phyloP scores from a whole-genome alignment of 2,329 filamentous ascomycete genomes.

The Phyllosticta capitalensis region DNA sequence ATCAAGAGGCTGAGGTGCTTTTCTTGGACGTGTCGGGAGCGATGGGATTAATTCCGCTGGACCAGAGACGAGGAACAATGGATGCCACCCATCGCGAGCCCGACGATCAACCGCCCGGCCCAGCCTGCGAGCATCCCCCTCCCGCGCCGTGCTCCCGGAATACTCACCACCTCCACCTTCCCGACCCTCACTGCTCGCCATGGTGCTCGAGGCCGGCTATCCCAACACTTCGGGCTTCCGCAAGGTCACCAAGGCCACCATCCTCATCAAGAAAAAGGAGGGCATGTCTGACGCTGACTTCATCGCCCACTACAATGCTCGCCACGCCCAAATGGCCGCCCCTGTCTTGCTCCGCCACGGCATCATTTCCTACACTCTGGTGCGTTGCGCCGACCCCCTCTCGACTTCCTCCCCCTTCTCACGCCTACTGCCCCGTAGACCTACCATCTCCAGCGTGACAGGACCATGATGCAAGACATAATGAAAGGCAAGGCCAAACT shows the following conservation, averaged over 20 bases:
- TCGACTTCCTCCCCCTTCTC: neutral
- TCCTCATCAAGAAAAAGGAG: conserved; percentile 38
- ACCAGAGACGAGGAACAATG: neutral
- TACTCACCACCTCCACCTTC: neutral
- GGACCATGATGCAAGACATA: conserved; percentile 37
- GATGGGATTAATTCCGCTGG: neutral
- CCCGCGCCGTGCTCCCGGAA: neutral
- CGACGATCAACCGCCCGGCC: neutral
- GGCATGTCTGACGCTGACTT: conserved; percentile 37
- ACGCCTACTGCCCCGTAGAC: conserved; percentile 21
- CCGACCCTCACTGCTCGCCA: conserved; percentile 16
- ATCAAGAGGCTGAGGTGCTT: neutral
- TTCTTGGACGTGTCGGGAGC: neutral
- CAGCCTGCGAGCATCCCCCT: neutral
- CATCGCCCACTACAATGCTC: conserved; percentile 37
- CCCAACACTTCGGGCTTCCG: conserved; percentile 35
- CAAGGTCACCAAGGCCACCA: conserved; percentile 38
- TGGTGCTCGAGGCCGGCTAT: conserved; percentile 37
- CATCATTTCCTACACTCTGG: conserved; percentile 37
- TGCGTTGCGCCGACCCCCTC: conserved; percentile 19
- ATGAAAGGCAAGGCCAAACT: conserved; percentile 35
- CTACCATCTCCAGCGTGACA: conserved; percentile 36
- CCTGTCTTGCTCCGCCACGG: conserved; percentile 35
- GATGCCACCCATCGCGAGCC: neutral
- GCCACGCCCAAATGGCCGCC: conserved; percentile 35